phyloP scores from a whole-genome alignment of 305 asterid genomes.

The Fraxinus latifolia region DNA sequence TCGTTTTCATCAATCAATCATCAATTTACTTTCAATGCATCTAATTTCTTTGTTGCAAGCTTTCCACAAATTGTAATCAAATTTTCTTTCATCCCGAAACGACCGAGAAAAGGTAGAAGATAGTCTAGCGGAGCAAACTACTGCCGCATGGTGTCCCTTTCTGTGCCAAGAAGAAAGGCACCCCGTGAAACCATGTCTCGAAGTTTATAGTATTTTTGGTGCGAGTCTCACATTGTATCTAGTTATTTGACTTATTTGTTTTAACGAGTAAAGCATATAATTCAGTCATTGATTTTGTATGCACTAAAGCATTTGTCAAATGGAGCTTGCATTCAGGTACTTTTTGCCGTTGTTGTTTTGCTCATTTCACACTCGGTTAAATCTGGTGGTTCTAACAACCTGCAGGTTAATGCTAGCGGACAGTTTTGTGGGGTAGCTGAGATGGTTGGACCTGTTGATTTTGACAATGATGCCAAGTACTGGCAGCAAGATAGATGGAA shows the following conservation, averaged over 20 bases:
- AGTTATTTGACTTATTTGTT: neutral
- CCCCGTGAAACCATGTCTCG: no score
- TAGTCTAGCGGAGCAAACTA: no score
- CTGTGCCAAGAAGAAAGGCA: no score
- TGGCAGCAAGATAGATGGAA: conserved; percentile 99
- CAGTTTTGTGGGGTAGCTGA: conserved; percentile 98
- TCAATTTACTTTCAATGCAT: no score
- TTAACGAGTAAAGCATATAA: neutral
- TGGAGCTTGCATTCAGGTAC: conserved; percentile 8
- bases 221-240: neutral
- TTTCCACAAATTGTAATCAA: no score
- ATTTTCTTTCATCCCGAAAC: no score
- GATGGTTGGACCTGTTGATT: conserved; percentile 92
- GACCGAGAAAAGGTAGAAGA: no score
- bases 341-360: conserved; percentile 14
- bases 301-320: conserved; percentile 1
- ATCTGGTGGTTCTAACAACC: conserved; percentile 17
- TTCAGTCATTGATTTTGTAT: neutral
- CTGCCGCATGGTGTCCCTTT: no score
- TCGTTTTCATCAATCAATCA: no score
- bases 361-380: neutral
- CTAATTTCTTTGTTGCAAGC: no score
- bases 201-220: neutral
- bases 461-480: conserved; percentile 88
- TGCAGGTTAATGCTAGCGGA: conserved; percentile 96